phyloP scores from a whole-genome alignment of 2,329 filamentous ascomycete genomes.

The Pseudogymnoascus destructans region DNA sequence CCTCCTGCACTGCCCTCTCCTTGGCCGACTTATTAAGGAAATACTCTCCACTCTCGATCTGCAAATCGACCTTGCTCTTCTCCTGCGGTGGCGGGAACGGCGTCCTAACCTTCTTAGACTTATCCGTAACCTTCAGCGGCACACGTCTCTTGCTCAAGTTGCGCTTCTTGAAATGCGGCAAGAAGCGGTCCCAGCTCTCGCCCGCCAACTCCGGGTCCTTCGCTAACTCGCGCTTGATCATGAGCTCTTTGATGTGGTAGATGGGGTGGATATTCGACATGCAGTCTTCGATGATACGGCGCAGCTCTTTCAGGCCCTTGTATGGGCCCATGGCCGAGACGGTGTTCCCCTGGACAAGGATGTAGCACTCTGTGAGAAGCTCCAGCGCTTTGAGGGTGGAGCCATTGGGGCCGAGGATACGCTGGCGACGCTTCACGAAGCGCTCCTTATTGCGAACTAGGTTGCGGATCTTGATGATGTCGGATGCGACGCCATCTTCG shows the following conservation, averaged over 20 bases:
- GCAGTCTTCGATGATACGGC: conserved; percentile 82
- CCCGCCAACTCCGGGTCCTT: conserved; percentile 77
- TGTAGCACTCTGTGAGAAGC: conserved; percentile 79
- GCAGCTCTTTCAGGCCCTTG: conserved; percentile 85
- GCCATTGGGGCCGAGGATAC: conserved; percentile 82
- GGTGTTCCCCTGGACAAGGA: conserved; percentile 93
- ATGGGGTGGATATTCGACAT: conserved; percentile 89
- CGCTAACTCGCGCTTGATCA: conserved; percentile 85
- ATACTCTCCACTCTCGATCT: conserved; percentile 97
- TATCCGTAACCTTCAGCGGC: conserved; percentile 81
- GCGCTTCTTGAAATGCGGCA: conserved; percentile 94
- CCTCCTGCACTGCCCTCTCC: conserved; percentile 67
- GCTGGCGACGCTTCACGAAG: conserved; percentile 87
- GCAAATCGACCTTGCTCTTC: conserved; percentile 96
- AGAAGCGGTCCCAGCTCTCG: conserved; percentile 90
- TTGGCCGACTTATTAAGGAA: conserved; percentile 89
- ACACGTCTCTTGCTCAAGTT: conserved; percentile 71
- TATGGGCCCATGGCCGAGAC: conserved; percentile 84
- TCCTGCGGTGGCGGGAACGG: conserved; percentile 93
- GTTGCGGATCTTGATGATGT: conserved; percentile 90
- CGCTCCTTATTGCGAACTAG: conserved; percentile 87
- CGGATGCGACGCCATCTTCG: conserved; percentile 80
- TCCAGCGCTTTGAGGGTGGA: conserved; percentile 90
- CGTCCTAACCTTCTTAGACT: conserved; percentile 87
- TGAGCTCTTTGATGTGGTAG: conserved; percentile 88